Conservation (phyloP, 805 yeast genomes). For the Myxozyma sirexii region DNA sequence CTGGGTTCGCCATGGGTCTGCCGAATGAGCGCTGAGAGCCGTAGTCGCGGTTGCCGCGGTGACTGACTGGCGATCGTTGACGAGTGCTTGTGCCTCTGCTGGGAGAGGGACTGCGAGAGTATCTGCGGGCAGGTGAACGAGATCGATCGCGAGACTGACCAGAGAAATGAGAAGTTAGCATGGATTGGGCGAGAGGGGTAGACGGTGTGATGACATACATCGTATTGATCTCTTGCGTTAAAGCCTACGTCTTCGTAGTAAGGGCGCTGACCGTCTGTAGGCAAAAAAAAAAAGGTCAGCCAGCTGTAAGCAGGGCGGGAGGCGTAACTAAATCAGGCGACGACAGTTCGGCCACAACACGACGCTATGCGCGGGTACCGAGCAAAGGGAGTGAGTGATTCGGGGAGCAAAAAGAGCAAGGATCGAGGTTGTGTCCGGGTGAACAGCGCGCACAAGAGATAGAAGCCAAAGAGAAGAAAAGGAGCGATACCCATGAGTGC, state of each 20-base stretch:
- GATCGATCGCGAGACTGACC: conserved; percentile 18
- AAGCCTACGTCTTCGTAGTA: conserved; percentile 22
- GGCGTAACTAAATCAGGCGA: not conserved
- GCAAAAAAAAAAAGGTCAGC: not conserved
- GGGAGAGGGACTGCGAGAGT: conserved; percentile 23
- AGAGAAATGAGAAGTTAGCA: not conserved
- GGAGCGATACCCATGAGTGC: conserved; percentile 1
- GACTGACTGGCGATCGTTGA: conserved; percentile 19
- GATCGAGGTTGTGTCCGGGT: not conserved
- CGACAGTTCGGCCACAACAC: not conserved
- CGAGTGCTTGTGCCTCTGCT: conserved; percentile 7
- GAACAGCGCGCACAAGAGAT: not conserved
- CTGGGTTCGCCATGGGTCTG: conserved; percentile 10
- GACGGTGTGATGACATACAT: conserved; percentile 3
- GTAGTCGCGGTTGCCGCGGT: not conserved
- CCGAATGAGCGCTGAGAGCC: conserved; percentile 1
- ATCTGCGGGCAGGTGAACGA: conserved; percentile 20
- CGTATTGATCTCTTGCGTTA: conserved; percentile 13
- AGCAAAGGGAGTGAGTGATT: too few relatives aligned
- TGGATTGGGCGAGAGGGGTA: not conserved
- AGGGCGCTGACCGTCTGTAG: conserved; percentile 19
- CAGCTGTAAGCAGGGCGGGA: not conserved
- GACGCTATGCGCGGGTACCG: not conserved
- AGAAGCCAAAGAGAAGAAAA: not conserved
- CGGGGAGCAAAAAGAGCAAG: not conserved